phyloP scores from a whole-genome alignment of 257 asterid species.

The Hygrophila difformis region DNA sequence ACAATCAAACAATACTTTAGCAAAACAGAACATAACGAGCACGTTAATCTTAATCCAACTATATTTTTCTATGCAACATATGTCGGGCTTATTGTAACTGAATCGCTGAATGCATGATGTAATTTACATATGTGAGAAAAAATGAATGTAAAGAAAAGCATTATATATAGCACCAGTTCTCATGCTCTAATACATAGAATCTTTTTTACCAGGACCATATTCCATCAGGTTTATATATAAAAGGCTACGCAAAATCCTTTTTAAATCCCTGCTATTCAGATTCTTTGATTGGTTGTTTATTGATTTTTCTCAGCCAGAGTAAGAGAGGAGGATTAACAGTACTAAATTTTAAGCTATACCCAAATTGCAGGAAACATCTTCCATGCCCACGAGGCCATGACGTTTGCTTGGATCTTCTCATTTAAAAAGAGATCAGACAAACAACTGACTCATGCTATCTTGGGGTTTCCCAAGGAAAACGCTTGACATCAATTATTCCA shows the following conservation, averaged over 20 bases:
- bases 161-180: not conserved
- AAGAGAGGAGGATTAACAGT: constrained; percentile 14
- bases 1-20: too few relatives aligned
- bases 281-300: constrained; percentile 8
- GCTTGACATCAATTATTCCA: constrained; percentile 52
- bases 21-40: too few relatives aligned
- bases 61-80: too few relatives aligned
- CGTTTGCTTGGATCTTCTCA: constrained; percentile 44
- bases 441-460: constrained; percentile 53
- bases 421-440: constrained; percentile 45
- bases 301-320: not conserved
- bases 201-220: not conserved
- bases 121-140: too few relatives aligned
- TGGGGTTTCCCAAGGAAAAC: constrained; percentile 51
- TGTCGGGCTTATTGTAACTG: too few relatives aligned
- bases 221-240: not conserved
- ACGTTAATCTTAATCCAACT: too few relatives aligned
- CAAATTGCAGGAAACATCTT: constrained; percentile 37
- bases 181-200: not conserved
- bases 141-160: too few relatives aligned
- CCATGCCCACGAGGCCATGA: constrained; percentile 41
- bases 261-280: not conserved
- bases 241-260: not conserved
- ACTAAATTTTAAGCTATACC: constrained; percentile 38
- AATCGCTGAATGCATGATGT: too few relatives aligned